Evolutionary conservation across 495 filamentous ascomycete genomes (phyloP).

Genomic region (Neurospora sp.): DNA sequence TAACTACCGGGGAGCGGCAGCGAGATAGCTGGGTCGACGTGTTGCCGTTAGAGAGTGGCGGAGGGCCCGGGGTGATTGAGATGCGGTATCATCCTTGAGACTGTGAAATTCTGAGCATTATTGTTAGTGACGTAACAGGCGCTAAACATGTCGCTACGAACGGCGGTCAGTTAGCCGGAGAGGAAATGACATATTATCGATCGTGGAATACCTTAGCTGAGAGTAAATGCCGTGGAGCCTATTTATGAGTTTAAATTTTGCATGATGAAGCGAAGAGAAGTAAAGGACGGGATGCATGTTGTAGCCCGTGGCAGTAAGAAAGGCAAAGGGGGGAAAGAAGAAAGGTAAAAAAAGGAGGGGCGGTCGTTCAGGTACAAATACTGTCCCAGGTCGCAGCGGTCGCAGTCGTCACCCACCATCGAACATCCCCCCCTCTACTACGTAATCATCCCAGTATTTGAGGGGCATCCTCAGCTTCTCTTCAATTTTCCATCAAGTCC

Average conservation of each 20-base stretch:
- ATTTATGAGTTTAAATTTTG: background rate
- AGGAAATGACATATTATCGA: too few relatives aligned
- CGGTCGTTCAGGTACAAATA: background rate
- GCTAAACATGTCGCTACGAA: too few relatives aligned
- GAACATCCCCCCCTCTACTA: too few relatives aligned
- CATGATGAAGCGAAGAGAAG: background rate
- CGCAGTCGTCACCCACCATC: background rate
- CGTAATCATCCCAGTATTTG: too few relatives aligned
- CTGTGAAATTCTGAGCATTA: rapidly evolving
- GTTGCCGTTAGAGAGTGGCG: background rate
- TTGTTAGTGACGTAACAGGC: too few relatives aligned
- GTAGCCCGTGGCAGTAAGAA: background rate
- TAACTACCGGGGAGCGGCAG: background rate
- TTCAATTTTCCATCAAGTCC: background rate
- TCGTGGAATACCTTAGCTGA: too few relatives aligned
- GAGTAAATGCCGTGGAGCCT: too few relatives aligned
- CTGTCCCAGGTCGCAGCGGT: background rate
- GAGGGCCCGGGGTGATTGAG: too few relatives aligned
- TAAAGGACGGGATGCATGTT: background rate
- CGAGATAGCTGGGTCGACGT: background rate
- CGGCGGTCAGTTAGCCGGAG: too few relatives aligned
- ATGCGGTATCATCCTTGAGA: background rate
- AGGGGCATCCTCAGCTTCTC: background rate
- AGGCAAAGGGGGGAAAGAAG: background rate
- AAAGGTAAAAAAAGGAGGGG: background rate